Conservation (phyloP, 306 rosid species). For the Arachis hypogaea region DNA sequence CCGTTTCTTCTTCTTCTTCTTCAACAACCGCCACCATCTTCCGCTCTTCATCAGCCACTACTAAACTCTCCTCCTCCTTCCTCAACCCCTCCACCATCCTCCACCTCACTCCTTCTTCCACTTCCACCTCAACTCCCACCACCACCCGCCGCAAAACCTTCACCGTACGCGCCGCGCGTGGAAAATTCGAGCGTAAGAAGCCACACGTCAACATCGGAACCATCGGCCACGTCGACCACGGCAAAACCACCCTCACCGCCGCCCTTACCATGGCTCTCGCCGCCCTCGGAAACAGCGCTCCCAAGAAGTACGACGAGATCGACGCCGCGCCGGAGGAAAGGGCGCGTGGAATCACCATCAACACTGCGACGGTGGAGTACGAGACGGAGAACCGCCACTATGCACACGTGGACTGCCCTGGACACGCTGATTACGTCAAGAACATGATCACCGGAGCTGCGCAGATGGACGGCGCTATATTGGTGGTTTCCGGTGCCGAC, state of each 20-base stretch:
- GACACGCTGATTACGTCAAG: conserved; percentile 82
- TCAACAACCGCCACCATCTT: conserved; percentile 40
- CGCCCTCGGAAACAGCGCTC: conserved; percentile 59
- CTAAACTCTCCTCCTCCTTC: conserved; percentile 64
- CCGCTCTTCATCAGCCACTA: conserved; percentile 57
- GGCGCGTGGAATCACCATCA: conserved; percentile 86
- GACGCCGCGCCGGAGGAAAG: conserved; percentile 91
- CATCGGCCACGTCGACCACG: conserved; percentile 95
- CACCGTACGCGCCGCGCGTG: conserved; percentile 78
- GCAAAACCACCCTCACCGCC: conserved; percentile 89
- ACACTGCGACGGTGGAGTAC: conserved; percentile 87
- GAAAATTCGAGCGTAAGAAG: conserved; percentile 84
- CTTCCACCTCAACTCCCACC: background rate
- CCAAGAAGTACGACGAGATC: conserved; percentile 83
- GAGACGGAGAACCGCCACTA: conserved; percentile 85
- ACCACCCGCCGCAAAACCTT: conserved; percentile 41
- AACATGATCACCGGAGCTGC: conserved; percentile 91
- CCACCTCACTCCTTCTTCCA: conserved; percentile 47
- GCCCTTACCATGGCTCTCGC: conserved; percentile 91
- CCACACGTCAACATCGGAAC: conserved; percentile 91
- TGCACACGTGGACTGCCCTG: conserved; percentile 87
- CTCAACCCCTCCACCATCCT: conserved; percentile 65
- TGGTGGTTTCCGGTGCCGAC: conserved; percentile 77
- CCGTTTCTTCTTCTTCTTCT: conserved; percentile 34
- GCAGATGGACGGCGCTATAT: conserved; percentile 86